Evolutionary conservation across 2,329 filamentous ascomycete genomes (phyloP).

Genomic region (Macrophomina phaseolina): DNA sequence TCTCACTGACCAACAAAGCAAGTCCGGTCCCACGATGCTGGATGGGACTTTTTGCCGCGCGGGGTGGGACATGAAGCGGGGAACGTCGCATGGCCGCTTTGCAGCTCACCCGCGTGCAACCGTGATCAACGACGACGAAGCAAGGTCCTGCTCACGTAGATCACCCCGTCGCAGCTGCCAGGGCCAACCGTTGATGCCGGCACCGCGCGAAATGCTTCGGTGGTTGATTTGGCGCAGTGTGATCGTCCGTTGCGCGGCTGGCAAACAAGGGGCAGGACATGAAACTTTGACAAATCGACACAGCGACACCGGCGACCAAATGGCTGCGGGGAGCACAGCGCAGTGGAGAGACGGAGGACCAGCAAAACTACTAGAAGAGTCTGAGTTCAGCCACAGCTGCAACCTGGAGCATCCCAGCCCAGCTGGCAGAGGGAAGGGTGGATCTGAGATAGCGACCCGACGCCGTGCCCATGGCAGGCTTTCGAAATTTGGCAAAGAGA

Average conservation of each 20-base stretch:
- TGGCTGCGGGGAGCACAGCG: not conserved
- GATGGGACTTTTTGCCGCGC: slow-evolving; percentile 8
- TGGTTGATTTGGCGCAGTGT: not conserved
- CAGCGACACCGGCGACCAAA: not conserved
- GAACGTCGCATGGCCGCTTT: slow-evolving; percentile 22
- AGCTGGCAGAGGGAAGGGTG: slow-evolving; percentile 10
- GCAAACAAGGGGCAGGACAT: not conserved
- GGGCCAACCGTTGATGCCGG: slow-evolving; percentile 12
- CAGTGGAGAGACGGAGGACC: not conserved
- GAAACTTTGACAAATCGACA: slow-evolving; percentile 15
- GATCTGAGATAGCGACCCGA: slow-evolving; percentile 12
- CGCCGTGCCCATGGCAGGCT: not conserved
- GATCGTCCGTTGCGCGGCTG: not conserved
- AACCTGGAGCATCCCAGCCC: not conserved
- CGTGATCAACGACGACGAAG: slow-evolving; percentile 22
- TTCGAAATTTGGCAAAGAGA: slow-evolving; percentile 15
- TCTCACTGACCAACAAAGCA: slow-evolving; percentile 5
- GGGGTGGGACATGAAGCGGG: slow-evolving; percentile 23
- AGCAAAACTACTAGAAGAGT: not conserved
- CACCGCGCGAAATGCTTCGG: not conserved
- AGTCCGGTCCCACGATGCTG: slow-evolving; percentile 11
- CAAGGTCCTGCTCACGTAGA: slow-evolving; percentile 23
- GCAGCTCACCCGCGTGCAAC: slow-evolving; percentile 25
- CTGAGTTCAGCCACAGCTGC: slow-evolving; percentile 3
- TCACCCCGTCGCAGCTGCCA: not conserved